Evolutionary conservation across 2,329 filamentous ascomycete species (phyloP).

Genomic region (Chaetomium olivaceum): DNA sequence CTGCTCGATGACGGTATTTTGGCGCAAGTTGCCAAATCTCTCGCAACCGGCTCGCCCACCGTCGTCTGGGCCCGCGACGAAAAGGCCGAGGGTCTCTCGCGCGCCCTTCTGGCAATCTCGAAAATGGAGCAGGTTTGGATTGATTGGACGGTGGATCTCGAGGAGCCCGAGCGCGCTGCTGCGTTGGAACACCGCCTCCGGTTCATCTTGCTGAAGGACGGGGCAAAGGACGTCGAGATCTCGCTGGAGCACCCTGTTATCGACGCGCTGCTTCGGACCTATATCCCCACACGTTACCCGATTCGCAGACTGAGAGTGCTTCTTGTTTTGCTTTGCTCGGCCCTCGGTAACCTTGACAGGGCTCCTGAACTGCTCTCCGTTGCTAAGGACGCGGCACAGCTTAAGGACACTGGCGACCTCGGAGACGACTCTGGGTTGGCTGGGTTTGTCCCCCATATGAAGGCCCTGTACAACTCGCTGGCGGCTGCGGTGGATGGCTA

Average conservation of each 20-base stretch:
- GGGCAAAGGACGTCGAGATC: constrained; percentile 38
- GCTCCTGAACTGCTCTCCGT: constrained; percentile 44
- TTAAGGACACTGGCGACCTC: constrained; percentile 41
- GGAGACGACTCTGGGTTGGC: constrained; percentile 49
- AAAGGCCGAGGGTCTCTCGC: constrained; percentile 55
- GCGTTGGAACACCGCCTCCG: constrained; percentile 63
- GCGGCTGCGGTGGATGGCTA: constrained; percentile 45
- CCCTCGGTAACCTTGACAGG: constrained; percentile 47
- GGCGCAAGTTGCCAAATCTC: constrained; percentile 50
- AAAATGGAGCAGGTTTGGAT: constrained; percentile 59
- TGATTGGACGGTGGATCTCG: constrained; percentile 57
- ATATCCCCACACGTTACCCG: constrained; percentile 52
- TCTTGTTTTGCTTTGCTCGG: constrained; percentile 50
- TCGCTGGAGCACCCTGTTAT: constrained; percentile 49
- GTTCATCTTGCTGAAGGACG: constrained; percentile 45
- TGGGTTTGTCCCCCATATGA: constrained; percentile 51
- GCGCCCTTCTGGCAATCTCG: constrained; percentile 60
- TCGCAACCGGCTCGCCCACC: constrained; percentile 52
- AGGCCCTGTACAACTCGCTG: constrained; percentile 48
- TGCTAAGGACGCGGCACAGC: constrained; percentile 41
- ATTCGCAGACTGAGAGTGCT: constrained; percentile 55
- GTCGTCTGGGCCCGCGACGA: constrained; percentile 56
- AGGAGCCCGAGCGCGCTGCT: constrained; percentile 54
- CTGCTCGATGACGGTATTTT: constrained; percentile 61
- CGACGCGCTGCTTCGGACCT: constrained; percentile 51